These are phyloP conservation scores for Brachypodium distachyon DNA, from an alignment of 202 grass and related monocot genomes.

Conservation along the genomic window DNA sequence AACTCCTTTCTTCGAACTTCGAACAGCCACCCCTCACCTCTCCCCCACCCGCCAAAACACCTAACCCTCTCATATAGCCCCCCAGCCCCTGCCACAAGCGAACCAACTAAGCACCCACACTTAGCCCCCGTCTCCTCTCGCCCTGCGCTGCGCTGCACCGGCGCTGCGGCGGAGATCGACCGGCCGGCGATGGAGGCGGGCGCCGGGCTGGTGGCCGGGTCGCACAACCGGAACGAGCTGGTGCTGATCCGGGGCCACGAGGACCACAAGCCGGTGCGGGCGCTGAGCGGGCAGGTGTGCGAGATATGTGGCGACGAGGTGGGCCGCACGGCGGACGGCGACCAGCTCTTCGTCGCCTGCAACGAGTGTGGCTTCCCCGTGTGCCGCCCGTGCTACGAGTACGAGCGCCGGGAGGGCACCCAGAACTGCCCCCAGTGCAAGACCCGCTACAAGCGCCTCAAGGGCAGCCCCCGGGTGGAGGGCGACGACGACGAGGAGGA, in stretches of 20 bases:
- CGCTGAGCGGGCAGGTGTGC: constrained; percentile 91
- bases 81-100: constrained; percentile 49
- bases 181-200: constrained; percentile 69
- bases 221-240: constrained; percentile 99
- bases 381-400: constrained; percentile 98
- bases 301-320: constrained; percentile 95
- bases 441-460: constrained; percentile 97
- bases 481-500: constrained; percentile 98
- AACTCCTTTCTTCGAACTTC: no score
- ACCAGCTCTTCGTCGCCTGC: constrained; percentile 91
- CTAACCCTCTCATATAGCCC: constrained; percentile 38
- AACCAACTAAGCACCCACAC: not conserved
- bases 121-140: not conserved
- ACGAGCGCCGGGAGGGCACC: constrained; percentile 92
- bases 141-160: not conserved
- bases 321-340: constrained; percentile 72
- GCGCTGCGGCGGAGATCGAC: not conserved
- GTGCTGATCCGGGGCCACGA: constrained; percentile 95
- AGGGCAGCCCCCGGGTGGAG: constrained; percentile 83
- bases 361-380: constrained; percentile 98
- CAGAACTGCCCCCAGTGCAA: constrained; percentile 95
- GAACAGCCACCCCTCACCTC: constrained; percentile 39
- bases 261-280: constrained; percentile 74
- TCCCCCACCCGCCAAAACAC: constrained; percentile 34
- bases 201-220: constrained; percentile 92